Conservation (phyloP, 1,139 yeast genomes). For the Hyphopichia burtonii region DNA sequence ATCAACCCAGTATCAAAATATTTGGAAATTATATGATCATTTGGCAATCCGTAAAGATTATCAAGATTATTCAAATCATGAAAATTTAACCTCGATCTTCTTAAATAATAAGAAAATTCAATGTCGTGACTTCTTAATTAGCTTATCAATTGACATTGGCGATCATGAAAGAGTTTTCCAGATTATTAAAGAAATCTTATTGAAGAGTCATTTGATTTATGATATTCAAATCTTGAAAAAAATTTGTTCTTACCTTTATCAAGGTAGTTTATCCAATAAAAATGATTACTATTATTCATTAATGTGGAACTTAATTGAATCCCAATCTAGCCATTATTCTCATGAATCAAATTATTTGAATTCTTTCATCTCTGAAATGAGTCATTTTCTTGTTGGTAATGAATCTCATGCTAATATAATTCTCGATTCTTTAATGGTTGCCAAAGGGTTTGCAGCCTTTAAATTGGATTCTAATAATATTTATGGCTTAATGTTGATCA, state of each 20-base stretch:
- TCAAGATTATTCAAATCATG: constrained; percentile 13
- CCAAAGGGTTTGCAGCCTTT: constrained; percentile 25
- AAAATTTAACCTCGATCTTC: constrained; percentile 6
- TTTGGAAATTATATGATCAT: constrained; percentile 37
- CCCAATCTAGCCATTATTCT: constrained; percentile 29
- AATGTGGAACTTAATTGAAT: constrained; percentile 34
- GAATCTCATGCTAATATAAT: constrained; percentile 17
- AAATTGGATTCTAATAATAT: constrained; percentile 34
- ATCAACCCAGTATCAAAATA: constrained; percentile 11
- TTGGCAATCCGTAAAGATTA: constrained; percentile 41
- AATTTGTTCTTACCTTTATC: constrained; percentile 31
- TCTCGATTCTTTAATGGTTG: constrained; percentile 31
- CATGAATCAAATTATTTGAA: constrained; percentile 20
- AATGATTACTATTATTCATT: constrained; percentile 34
- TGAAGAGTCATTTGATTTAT: constrained; percentile 32
- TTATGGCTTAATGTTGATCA: constrained; percentile 31
- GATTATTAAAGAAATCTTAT: constrained; percentile 35
- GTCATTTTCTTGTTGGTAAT: constrained; percentile 18
- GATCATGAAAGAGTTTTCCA: constrained; percentile 40
- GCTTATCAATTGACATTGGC: constrained; percentile 32
- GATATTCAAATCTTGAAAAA: constrained; percentile 31
- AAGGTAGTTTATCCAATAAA: constrained; percentile 24
- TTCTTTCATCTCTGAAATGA: constrained; percentile 33
- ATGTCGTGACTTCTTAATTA: constrained; percentile 32
- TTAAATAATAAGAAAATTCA: constrained; percentile 13